phyloP scores from a whole-genome alignment of 371 early-diverging fungal genomes.

The Mucor racemosus region DNA sequence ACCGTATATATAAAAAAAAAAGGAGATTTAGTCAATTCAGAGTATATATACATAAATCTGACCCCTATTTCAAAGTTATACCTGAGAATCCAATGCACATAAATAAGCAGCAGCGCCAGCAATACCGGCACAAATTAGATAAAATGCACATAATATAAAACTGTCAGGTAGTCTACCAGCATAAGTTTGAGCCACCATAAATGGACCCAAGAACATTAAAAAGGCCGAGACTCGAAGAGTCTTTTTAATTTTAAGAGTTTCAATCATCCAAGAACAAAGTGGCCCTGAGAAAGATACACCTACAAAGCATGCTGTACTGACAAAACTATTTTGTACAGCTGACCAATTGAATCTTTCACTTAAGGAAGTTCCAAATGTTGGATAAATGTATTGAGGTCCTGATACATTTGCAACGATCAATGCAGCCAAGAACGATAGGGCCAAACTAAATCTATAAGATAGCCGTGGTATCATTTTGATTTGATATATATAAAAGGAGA shows the following conservation, averaged over 20 bases:
- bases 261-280: conserved; percentile 46
- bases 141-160: conserved; percentile 40
- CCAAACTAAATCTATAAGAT: conserved; percentile 1
- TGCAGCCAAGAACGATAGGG: conserved; percentile 36
- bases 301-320: conserved; percentile 52
- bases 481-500: neutral
- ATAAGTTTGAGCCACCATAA: conserved; percentile 49
- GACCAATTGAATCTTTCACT: conserved; percentile 45
- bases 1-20: neutral
- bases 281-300: conserved; percentile 56
- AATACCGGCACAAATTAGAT: conserved; percentile 37
- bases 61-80: neutral
- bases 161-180: conserved; percentile 36
- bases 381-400: conserved; percentile 55
- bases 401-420: conserved; percentile 48
- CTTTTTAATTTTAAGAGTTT: conserved; percentile 33
- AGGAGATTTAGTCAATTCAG: neutral
- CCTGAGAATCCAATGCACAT: conserved; percentile 54
- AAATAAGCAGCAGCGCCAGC: conserved; percentile 50
- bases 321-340: conserved; percentile 47
- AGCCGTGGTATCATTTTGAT: conserved; percentile 9
- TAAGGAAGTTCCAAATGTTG: conserved; percentile 44
- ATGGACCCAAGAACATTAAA: conserved; percentile 39
- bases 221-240: conserved; percentile 41
- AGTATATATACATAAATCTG: no score